Percentiles rank a stretch among this genome's conserved stretches.
phyloP scores from a whole-genome alignment of 257 asterid species.

The Leptodermis oblonga region DNA sequence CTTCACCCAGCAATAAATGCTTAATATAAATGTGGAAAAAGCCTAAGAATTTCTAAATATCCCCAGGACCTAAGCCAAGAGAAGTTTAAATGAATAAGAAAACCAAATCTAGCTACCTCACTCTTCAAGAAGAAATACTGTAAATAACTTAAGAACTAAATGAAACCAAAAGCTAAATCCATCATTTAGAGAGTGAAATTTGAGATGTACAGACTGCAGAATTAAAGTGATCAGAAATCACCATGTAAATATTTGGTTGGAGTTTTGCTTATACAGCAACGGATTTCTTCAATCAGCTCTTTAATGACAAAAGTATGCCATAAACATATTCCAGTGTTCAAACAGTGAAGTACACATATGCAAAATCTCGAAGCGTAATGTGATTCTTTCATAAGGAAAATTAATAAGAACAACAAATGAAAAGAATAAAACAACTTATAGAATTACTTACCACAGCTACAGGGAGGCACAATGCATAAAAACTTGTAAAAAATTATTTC shows the following conservation, averaged over 20 bases:
- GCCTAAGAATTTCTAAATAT: no score
- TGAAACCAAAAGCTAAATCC: background rate
- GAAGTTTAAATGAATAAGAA: background rate
- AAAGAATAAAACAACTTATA: background rate
- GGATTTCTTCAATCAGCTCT: background rate
- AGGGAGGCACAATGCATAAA: background rate
- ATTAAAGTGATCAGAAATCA: background rate
- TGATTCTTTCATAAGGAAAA: background rate
- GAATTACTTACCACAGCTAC: background rate
- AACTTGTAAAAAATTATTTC: background rate
- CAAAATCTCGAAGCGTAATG: background rate
- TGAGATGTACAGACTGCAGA: background rate
- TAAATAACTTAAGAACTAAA: background rate
- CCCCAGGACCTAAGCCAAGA: no score
- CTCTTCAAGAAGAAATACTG: background rate
- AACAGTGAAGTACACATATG: background rate
- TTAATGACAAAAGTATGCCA: background rate
- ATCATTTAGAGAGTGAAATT: background rate
- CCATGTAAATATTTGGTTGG: background rate
- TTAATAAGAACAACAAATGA: background rate
- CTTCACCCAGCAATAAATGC: background rate
- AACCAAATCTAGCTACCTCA: background rate
- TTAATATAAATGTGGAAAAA: no score
- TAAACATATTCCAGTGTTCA: background rate
- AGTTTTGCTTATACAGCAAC: background rate